A percentile compares a stretch with the other conserved stretches of the same genome.
These are phyloP conservation scores for Chrysosporium keratinophilum DNA, from an alignment of 2,329 filamentous ascomycete species.

Conservation along the genomic window DNA sequence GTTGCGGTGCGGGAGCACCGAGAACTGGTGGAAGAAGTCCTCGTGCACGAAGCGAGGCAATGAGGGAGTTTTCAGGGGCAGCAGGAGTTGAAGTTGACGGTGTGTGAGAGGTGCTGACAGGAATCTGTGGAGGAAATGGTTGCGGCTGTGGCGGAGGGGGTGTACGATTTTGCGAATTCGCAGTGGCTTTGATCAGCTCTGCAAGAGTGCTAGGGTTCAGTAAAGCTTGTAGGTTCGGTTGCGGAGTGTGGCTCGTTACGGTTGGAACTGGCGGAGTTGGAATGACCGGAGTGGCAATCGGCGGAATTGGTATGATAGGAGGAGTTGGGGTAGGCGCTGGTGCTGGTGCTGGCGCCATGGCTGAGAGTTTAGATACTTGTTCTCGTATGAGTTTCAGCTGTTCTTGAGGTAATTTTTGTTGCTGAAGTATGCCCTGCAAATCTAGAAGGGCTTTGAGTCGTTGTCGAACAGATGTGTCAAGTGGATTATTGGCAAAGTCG, in stretches of 20 bases:
- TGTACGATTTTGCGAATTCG: conserved; percentile 31
- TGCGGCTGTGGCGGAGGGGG: conserved; percentile 40
- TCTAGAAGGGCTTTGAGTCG: conserved; percentile 77
- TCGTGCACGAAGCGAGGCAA: conserved; percentile 58
- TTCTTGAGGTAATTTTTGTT: conserved; percentile 64
- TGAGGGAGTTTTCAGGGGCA: conserved; percentile 46
- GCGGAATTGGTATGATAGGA: conserved; percentile 21
- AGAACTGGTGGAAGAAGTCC: conserved; percentile 50
- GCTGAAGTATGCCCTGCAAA: conserved; percentile 69
- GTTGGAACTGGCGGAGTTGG: conserved; percentile 10
- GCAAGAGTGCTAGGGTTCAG: conserved; percentile 37
- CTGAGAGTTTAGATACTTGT: conserved; percentile 63
- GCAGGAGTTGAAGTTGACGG: conserved; percentile 30
- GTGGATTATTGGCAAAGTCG: conserved; percentile 64
- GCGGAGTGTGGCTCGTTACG: conserved; percentile 19
- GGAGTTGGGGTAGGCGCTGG: conserved; percentile 4
- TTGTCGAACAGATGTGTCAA: conserved; percentile 64
- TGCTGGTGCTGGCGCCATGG: conserved; percentile 5
- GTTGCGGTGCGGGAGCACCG: conserved; percentile 34
- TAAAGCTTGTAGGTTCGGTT: conserved; percentile 25
- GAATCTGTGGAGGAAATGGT: conserved; percentile 44
- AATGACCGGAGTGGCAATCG: conserved; percentile 12
- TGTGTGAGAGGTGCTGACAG: conserved; percentile 44
- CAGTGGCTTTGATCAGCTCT: conserved; percentile 37
- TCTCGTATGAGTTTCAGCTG: conserved; percentile 76